Evolutionary conservation across 2,329 filamentous ascomycete species (phyloP).

Genomic region (Lojkania enalia): DNA sequence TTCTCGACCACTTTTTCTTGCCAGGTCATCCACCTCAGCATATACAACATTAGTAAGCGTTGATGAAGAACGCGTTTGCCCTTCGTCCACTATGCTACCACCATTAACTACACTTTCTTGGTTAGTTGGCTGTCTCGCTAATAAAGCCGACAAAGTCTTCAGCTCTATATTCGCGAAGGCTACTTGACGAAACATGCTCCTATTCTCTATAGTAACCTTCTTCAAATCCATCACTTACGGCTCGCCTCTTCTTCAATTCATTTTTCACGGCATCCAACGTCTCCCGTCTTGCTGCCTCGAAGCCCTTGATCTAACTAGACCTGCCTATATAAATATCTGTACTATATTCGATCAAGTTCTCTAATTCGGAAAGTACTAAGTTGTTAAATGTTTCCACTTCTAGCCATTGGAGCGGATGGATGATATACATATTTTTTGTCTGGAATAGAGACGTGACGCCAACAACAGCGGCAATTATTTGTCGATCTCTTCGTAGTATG

Average conservation of each 20-base stretch:
- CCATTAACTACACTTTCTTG: no score
- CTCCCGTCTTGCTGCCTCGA: conserved; percentile 9
- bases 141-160: no score
- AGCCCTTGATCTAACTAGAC: conserved; percentile 5
- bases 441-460: conserved; percentile 7
- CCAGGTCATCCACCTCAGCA: no score
- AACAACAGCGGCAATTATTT: conserved; percentile 9
- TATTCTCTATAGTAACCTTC: conserved; percentile 13
- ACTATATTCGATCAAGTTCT: conserved; percentile 13
- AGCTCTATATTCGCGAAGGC: no score
- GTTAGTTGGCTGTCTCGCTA: no score
- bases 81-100: no score
- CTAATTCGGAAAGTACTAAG: conserved; percentile 13
- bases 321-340: conserved; percentile 5
- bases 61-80: no score
- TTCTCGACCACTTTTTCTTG: no score
- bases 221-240: conserved; percentile 3
- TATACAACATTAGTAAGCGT: no score
- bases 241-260: conserved; percentile 10
- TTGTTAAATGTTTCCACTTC: conserved; percentile 8
- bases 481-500: conserved; percentile 23
- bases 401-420: conserved; percentile 13
- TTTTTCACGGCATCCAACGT: conserved; percentile 11
- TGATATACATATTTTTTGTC: conserved; percentile 11
- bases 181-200: conserved; percentile 4